These are phyloP conservation scores for Penicillium manginii DNA, from an alignment of 495 filamentous ascomycete species.

Conservation along the genomic window DNA sequence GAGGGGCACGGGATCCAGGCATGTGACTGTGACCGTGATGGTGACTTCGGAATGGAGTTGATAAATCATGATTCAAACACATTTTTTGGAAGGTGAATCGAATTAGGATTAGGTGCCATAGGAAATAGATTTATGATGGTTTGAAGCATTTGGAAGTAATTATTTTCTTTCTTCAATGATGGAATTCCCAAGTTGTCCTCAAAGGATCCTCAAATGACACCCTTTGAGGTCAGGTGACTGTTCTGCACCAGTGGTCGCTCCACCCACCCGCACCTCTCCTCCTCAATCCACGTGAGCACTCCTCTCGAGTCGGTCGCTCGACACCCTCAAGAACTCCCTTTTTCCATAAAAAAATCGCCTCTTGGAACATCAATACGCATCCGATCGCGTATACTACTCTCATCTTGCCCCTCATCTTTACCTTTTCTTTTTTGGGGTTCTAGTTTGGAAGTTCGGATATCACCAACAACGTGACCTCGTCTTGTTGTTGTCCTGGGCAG, in stretches of 20 bases:
- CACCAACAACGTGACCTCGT: slow-evolving; percentile 41
- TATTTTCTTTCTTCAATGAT: too few relatives aligned
- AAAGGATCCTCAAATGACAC: too few relatives aligned
- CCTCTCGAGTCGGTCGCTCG: slow-evolving; percentile 43
- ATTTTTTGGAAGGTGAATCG: neutral
- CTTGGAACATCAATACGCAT: slow-evolving; percentile 27
- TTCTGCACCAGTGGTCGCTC: slow-evolving; percentile 33
- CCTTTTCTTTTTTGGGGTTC: slow-evolving; percentile 29
- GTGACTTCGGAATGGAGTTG: neutral
- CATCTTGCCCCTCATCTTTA: slow-evolving; percentile 17
- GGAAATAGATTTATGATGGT: too few relatives aligned
- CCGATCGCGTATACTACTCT: slow-evolving; percentile 16
- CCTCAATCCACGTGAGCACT: slow-evolving; percentile 51
- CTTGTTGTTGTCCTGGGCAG: slow-evolving; percentile 55
- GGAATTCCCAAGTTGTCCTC: too few relatives aligned
- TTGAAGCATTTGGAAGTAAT: too few relatives aligned
- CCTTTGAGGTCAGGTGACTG: slow-evolving; percentile 40
- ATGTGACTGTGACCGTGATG: slow-evolving; percentile 37
- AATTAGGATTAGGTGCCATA: neutral
- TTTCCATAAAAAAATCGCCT: slow-evolving; percentile 33
- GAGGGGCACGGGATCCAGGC: slow-evolving; percentile 50
- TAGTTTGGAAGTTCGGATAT: slow-evolving; percentile 28
- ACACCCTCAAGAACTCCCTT: slow-evolving; percentile 37
- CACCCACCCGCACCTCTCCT: slow-evolving; percentile 25
- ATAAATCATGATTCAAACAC: neutral